These are phyloP conservation scores for Gastrolobium bilobum DNA, from an alignment of 306 rosid species.

Conservation along the genomic window DNA sequence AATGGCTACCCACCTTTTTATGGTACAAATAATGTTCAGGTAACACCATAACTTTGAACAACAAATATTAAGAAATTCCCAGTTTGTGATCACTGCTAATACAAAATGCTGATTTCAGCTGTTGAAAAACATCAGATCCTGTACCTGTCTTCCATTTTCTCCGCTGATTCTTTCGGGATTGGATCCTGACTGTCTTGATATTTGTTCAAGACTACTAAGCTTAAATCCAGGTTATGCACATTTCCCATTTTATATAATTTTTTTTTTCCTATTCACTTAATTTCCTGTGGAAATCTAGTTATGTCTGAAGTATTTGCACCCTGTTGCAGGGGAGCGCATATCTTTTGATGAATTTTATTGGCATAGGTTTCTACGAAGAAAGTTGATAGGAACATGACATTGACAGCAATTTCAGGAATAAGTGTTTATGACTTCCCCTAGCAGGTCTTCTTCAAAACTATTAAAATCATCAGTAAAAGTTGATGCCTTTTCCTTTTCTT, in stretches of 20 bases:
- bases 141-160: slow-evolving; percentile 67
- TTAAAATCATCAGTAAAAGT: neutral
- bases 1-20: slow-evolving; percentile 75
- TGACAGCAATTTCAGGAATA: neutral
- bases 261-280: slow-evolving; percentile 2
- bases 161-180: slow-evolving; percentile 50
- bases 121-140: slow-evolving; percentile 63
- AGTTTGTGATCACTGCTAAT: slow-evolving; percentile 22
- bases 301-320: slow-evolving; percentile 21
- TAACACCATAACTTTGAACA: slow-evolving; percentile 26
- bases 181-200: slow-evolving; percentile 65
- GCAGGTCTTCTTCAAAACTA: neutral
- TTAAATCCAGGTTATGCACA: slow-evolving; percentile 62
- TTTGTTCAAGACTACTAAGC: slow-evolving; percentile 65
- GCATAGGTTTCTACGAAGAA: slow-evolving; percentile 57
- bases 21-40: slow-evolving; percentile 75
- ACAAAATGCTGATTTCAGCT: slow-evolving; percentile 52
- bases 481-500: neutral
- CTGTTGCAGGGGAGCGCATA: slow-evolving; percentile 62
- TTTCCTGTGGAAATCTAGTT: slow-evolving; percentile 17
- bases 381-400: slow-evolving; percentile 9
- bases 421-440: neutral
- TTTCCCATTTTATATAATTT: neutral
- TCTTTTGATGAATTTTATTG: slow-evolving; percentile 66
- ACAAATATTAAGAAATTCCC: neutral